Conservation (phyloP, 2,329 filamentous ascomycete species). For the Didymella sp. region DNA sequence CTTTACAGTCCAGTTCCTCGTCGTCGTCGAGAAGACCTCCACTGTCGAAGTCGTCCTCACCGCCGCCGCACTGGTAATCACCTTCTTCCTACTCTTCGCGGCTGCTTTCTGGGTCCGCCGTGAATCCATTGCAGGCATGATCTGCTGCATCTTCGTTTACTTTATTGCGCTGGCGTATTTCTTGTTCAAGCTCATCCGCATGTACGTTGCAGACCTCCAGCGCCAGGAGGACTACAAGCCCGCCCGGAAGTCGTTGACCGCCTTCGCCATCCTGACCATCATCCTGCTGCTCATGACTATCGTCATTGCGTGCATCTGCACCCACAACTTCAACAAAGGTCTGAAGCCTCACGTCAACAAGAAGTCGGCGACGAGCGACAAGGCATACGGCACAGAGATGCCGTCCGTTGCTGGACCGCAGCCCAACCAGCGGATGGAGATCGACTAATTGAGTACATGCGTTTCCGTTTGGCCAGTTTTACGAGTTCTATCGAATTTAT, state of each 20-base stretch:
- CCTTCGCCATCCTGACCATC: slow-evolving; percentile 93
- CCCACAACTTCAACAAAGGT: slow-evolving; percentile 87
- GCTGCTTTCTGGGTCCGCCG: slow-evolving; percentile 85
- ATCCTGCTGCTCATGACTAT: slow-evolving; percentile 89
- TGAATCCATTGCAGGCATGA: slow-evolving; percentile 82
- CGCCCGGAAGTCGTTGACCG: slow-evolving; percentile 84
- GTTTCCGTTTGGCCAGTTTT: slow-evolving; percentile 6
- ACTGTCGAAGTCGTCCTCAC: slow-evolving; percentile 85
- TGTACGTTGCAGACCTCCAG: slow-evolving; percentile 71
- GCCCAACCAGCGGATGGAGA: slow-evolving; percentile 54
- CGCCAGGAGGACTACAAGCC: slow-evolving; percentile 69
- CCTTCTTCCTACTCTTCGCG: slow-evolving; percentile 83
- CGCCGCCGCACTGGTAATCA: slow-evolving; percentile 87
- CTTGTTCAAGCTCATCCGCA: slow-evolving; percentile 96
- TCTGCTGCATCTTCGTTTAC: slow-evolving; percentile 80
- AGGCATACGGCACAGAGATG: slow-evolving; percentile 59
- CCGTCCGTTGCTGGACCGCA: slow-evolving; percentile 55
- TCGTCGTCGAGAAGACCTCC: slow-evolving; percentile 75
- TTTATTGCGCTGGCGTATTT: slow-evolving; percentile 92
- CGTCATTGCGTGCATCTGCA: slow-evolving; percentile 83
- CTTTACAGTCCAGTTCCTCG: slow-evolving; percentile 97
- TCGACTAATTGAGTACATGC: slow-evolving; percentile 37
- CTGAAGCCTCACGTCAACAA: slow-evolving; percentile 83
- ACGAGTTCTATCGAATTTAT: slow-evolving; percentile 8
- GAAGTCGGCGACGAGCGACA: slow-evolving; percentile 59